phyloP scores from a whole-genome alignment of 257 asterid genomes.

The Coffea canephora region DNA sequence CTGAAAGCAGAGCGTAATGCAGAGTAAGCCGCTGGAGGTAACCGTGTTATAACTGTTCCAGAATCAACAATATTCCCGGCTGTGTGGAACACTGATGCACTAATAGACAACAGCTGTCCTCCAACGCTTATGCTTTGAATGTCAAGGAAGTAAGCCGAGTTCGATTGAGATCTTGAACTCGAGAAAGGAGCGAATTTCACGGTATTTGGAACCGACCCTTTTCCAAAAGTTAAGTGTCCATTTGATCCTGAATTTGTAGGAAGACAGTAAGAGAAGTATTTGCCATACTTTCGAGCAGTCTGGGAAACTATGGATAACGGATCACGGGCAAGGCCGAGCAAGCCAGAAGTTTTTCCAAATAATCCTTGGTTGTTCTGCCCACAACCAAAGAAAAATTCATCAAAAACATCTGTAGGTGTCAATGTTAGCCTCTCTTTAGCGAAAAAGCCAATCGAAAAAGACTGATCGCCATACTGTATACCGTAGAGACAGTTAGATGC shows the following conservation, averaged over 20 bases:
- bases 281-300: constrained; percentile 51
- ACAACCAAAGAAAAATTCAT: constrained; percentile 61
- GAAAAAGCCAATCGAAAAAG: constrained; percentile 54
- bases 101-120: constrained; percentile 38
- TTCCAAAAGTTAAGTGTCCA: constrained; percentile 68
- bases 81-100: constrained; percentile 38
- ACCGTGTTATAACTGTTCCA: constrained; percentile 70
- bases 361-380: constrained; percentile 69
- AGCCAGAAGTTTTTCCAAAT: constrained; percentile 58
- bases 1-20: constrained; percentile 41
- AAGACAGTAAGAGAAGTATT: constrained; percentile 74
- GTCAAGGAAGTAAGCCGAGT: constrained; percentile 47
- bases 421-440: constrained; percentile 51
- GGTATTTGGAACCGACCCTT: constrained; percentile 8
- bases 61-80: constrained; percentile 70
- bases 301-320: constrained; percentile 59
- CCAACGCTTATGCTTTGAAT: constrained; percentile 46
- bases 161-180: constrained; percentile 17
- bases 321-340: constrained; percentile 64
- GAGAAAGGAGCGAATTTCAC: constrained; percentile 52
- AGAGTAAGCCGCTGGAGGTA: constrained; percentile 54
- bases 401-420: constrained; percentile 40
- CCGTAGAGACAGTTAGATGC: constrained; percentile 48
- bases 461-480: constrained; percentile 55
- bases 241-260: constrained; percentile 50